Base-by-base conservation (phyloP, 2,329 filamentous ascomycete species). In the Sporothrix globosa region DNA sequence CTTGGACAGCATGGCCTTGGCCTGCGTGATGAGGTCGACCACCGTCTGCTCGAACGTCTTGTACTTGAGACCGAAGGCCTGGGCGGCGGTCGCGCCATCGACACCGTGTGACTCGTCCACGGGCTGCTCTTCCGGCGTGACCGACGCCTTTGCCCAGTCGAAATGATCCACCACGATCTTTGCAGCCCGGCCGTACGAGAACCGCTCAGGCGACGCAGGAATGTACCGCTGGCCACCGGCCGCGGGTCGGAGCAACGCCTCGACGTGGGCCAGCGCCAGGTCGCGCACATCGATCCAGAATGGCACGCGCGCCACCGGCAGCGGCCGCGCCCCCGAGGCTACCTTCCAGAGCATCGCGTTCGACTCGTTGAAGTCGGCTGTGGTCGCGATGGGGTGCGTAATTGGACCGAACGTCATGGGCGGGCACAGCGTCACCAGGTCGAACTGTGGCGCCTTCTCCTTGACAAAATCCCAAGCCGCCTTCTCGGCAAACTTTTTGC, bases 401-500 rank as follows among this genome's bases (percentile, higher is more conserved):
- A 73, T 72, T 5, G 73, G 73, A 3, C 73, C 73, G 34, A 74
- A 73, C 3, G 68, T 68, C 71, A 73, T 72, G 34, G 73, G 67
- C 21, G 73, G 73, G 52, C 71, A 73, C 2, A 74, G 60, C 0
- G 71, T 67, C 2, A 81, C 84, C 7, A 87, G 75, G 74, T 85
- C 82, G 72, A 87, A 87, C 34, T 73, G 75, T 34, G 83, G 82
- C 68, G 80, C 80, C 1, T 69, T 53, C 10, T 76, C 72, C 17
- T 74, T 75, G 34, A 86, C 80, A 63, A 86, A 87, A 50, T 85
- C 82, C 85, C 85, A 87, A 0, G 83, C 84, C 0, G 85, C 82
- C 69, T 79, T 79, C 79, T 88, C 86, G 60, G 86, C 85, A 2
- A 84, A 80, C 63, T 81, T 84, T 80, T 87, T 87, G 75, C 83